Conservation (phyloP, 768 basidiomycete genomes). For the Gelatoporia subvermispora region DNA sequence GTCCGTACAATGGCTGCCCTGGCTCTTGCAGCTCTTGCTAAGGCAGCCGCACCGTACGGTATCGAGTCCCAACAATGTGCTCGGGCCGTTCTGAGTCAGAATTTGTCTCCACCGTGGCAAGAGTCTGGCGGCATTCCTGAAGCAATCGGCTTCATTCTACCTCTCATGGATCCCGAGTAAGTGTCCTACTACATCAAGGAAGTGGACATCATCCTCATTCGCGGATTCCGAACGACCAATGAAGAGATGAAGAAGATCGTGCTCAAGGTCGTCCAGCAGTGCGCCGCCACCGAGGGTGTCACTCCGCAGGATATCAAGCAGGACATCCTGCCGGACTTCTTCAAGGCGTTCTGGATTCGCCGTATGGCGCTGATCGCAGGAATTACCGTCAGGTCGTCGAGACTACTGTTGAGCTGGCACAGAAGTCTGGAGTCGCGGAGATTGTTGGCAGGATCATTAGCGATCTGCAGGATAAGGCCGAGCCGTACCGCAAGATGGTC, state of each 20-base stretch:
- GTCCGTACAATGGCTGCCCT: constrained; percentile 95
- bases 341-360: constrained; percentile 98
- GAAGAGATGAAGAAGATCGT: constrained; percentile 99
- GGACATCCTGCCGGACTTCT: constrained; percentile 98
- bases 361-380: constrained; percentile 93
- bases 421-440: constrained; percentile 94
- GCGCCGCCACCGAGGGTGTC: constrained; percentile 97
- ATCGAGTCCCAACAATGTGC: constrained; percentile 96
- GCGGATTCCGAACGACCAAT: constrained; percentile 98
- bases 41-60: constrained; percentile 97
- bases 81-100: constrained; percentile 91
- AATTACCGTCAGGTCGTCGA: constrained; percentile 98
- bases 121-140: constrained; percentile 90
- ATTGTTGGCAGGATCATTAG: constrained; percentile 87
- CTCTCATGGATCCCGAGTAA: constrained; percentile 99
- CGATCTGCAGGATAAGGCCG: constrained; percentile 86
- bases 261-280: constrained; percentile 97
- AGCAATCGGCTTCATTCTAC: constrained; percentile 99
- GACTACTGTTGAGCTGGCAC: constrained; percentile 96
- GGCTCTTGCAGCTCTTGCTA: constrained; percentile 88
- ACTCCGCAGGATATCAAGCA: constrained; percentile 93
- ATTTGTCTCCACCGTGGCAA: constrained; percentile 94
- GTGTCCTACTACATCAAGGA: constrained; percentile 99
- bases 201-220: constrained; percentile 92
- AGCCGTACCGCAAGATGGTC: constrained; percentile 97